Conservation (phyloP, 371 early-diverging fungal species). For the Chytridium lagenaria region DNA sequence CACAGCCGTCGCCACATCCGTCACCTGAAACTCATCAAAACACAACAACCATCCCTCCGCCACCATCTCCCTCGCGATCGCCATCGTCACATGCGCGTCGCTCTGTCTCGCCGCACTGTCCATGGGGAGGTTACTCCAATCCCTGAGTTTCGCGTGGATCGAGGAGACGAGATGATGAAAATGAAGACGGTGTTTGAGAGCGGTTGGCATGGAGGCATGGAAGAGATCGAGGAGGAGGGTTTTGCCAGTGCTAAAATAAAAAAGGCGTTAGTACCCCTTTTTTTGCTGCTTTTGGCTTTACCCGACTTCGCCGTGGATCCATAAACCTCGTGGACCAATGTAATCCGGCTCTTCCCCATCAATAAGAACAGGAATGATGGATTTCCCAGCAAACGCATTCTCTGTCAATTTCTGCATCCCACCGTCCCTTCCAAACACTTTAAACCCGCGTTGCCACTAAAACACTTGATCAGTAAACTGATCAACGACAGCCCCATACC, state of each 20-base stretch:
- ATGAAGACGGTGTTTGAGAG: constrained; percentile 29
- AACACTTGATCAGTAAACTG: not conserved
- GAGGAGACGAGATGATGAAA: constrained; percentile 39
- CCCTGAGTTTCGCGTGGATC: constrained; percentile 22
- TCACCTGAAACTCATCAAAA: constrained; percentile 49
- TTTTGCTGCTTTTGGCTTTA: not conserved
- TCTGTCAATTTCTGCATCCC: not conserved
- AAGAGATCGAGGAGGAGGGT: constrained; percentile 41
- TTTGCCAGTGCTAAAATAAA: constrained; percentile 27
- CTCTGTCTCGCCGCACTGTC: not conserved
- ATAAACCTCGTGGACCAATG: constrained; percentile 26
- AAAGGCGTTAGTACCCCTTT: not conserved
- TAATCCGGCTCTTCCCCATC: constrained; percentile 16
- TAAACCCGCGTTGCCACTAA: constrained; percentile 16
- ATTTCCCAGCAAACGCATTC: constrained; percentile 17
- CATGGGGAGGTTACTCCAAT: constrained; percentile 17
- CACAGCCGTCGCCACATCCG: constrained; percentile 43
- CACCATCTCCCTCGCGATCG: constrained; percentile 26
- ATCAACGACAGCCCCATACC: not conserved
- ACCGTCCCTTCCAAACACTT: not conserved
- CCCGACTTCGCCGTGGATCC: constrained; percentile 33
- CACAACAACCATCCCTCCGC: constrained; percentile 23
- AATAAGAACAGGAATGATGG: constrained; percentile 19
- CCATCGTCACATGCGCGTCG: constrained; percentile 19
- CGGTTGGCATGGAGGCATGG: constrained; percentile 26